These are phyloP conservation scores for Epichloe gansuensis DNA, from an alignment of 2,329 filamentous ascomycete genomes.

Conservation along the genomic window DNA sequence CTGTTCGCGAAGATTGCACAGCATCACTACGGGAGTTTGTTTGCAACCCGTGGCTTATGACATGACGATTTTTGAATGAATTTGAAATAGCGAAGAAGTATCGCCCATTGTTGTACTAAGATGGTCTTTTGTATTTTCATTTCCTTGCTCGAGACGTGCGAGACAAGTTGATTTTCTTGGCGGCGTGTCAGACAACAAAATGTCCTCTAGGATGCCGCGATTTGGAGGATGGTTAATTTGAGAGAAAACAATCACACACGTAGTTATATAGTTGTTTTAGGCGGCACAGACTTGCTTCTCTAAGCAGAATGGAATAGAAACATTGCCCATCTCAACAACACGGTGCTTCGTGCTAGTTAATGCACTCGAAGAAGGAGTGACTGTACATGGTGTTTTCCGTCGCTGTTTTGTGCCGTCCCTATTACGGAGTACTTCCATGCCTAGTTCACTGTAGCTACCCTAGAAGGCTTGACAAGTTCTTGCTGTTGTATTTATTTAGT, in stretches of 20 bases:
- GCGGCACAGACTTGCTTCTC: neutral
- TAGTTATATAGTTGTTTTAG: neutral
- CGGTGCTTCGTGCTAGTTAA: neutral
- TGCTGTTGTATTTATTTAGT: no score
- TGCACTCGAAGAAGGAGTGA: no score
- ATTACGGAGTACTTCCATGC: no score
- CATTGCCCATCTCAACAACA: neutral
- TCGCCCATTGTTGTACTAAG: neutral
- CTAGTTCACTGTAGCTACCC: no score
- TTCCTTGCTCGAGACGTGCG: neutral
- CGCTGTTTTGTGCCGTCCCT: neutral
- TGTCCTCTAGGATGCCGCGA: neutral
- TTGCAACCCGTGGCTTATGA: neutral
- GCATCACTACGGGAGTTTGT: neutral
- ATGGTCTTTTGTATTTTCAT: neutral
- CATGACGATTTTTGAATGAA: neutral
- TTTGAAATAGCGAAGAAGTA: neutral
- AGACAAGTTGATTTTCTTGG: neutral
- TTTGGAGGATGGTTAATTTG: neutral
- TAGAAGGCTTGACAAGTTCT: no score
- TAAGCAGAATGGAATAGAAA: conserved; percentile 1
- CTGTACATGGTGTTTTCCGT: neutral
- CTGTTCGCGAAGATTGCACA: neutral
- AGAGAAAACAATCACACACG: neutral
- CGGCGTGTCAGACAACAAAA: neutral